Evolutionary conservation across 2,329 filamentous ascomycete species (phyloP).

Genomic region (Pseudohalonectria lignicola): DNA sequence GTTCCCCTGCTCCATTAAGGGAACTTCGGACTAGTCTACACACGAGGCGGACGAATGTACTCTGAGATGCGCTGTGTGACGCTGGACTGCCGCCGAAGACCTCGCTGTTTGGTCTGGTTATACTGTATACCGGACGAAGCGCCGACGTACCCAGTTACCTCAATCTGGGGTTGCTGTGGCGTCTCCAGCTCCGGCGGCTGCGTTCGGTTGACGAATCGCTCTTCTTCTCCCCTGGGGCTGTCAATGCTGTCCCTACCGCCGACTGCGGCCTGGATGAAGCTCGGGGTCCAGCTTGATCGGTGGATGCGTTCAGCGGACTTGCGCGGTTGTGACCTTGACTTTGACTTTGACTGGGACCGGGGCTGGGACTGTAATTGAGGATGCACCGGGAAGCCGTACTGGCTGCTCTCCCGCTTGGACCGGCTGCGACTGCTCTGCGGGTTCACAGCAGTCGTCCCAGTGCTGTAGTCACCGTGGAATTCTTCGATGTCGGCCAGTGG

Average conservation of each 20-base stretch:
- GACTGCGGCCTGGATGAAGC: slow-evolving; percentile 1
- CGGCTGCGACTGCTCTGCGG: slow-evolving; percentile 1
- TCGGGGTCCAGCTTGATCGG: slow-evolving; percentile 8
- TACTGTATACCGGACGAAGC: neutral
- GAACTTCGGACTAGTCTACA: too few relatives aligned
- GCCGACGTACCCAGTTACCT: neutral
- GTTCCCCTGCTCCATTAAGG: too few relatives aligned
- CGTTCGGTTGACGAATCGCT: too few relatives aligned
- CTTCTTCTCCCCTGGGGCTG: too few relatives aligned
- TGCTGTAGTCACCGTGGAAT: slow-evolving; percentile 1
- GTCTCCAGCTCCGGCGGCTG: too few relatives aligned
- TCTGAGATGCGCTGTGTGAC: slow-evolving; percentile 39
- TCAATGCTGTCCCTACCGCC: too few relatives aligned
- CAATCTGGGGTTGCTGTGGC: too few relatives aligned
- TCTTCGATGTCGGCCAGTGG: neutral
- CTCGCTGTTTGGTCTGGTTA: slow-evolving; percentile 2
- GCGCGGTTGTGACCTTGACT: neutral
- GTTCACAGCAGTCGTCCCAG: slow-evolving; percentile 3
- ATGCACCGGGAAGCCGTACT: too few relatives aligned
- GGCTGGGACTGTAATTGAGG: too few relatives aligned
- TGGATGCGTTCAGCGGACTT: neutral
- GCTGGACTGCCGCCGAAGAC: slow-evolving; percentile 14
- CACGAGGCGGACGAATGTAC: slow-evolving; percentile 15
- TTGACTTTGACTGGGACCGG: neutral
- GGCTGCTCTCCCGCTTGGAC: slow-evolving; percentile 3